phyloP scores from a whole-genome alignment of 768 basidiomycete species.

The Cyclocybe cylindracea region DNA sequence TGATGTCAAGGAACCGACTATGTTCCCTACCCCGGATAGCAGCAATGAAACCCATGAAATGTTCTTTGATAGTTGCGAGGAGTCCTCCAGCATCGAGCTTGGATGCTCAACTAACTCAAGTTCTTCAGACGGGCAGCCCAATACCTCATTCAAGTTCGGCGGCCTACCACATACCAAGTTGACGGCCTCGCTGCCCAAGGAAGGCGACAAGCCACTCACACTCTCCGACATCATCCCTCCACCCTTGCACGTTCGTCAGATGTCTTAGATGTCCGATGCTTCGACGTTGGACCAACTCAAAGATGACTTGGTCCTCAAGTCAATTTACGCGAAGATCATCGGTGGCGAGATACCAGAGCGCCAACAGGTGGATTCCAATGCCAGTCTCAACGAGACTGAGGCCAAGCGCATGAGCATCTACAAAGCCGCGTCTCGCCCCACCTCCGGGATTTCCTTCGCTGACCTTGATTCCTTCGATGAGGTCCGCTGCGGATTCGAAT shows the following conservation, averaged over 20 bases:
- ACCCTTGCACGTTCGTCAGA: slow-evolving; percentile 46
- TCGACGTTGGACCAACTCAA: slow-evolving; percentile 40
- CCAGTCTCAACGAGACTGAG: slow-evolving; percentile 23
- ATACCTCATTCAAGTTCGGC: slow-evolving; percentile 76
- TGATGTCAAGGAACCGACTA: slow-evolving; percentile 30
- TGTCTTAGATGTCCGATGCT: slow-evolving; percentile 30
- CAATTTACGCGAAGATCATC: slow-evolving; percentile 51
- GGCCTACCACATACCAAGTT: slow-evolving; percentile 38
- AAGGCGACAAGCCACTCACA: slow-evolving; percentile 44
- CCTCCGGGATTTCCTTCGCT: slow-evolving; percentile 64
- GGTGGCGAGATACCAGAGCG: slow-evolving; percentile 30
- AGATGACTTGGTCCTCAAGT: slow-evolving; percentile 54
- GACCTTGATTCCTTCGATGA: slow-evolving; percentile 82
- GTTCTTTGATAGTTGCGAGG: background rate
- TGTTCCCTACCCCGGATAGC: slow-evolving; percentile 8
- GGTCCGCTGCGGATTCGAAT: slow-evolving; percentile 79
- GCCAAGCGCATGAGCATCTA: slow-evolving; percentile 25
- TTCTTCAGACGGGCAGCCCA: slow-evolving; percentile 68
- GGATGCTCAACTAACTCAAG: slow-evolving; percentile 25
- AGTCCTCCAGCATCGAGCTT: too few species aligned
- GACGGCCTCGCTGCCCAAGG: slow-evolving; percentile 18
- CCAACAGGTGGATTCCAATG: slow-evolving; percentile 43
- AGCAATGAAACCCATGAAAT: slow-evolving; percentile 6
- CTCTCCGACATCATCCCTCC: slow-evolving; percentile 80
- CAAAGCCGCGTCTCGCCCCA: slow-evolving; percentile 34